These are phyloP conservation scores for Trichosanthes cucumerina DNA, from an alignment of 306 rosid species.

Conservation along the genomic window DNA sequence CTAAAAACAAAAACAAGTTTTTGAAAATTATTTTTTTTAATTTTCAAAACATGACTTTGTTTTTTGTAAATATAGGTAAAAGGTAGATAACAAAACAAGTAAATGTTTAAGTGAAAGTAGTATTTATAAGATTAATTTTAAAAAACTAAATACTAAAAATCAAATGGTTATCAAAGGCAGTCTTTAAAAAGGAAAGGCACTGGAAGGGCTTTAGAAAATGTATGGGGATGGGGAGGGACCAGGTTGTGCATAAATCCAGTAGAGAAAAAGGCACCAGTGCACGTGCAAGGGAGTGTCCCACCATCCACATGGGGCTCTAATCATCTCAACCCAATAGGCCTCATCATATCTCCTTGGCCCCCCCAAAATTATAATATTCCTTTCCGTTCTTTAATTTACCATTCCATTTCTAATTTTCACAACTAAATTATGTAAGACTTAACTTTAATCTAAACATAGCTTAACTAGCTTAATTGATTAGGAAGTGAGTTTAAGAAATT, in stretches of 20 bases:
- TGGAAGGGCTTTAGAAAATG: not conserved
- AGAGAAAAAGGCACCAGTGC: constrained; percentile 31
- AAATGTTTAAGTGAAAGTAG: no score
- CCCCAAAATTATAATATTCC: constrained; percentile 3
- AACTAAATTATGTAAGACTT: not conserved
- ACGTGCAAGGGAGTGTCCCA: constrained; percentile 76
- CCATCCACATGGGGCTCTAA: constrained; percentile 64
- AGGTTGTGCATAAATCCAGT: constrained; percentile 27
- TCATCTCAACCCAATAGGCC: constrained; percentile 23
- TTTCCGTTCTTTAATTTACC: not conserved
- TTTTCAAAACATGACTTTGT: no score
- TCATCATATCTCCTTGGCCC: constrained; percentile 34
- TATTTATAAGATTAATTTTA: no score
- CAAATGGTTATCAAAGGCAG: no score
- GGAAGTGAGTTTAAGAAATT: not conserved
- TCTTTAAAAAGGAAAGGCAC: not conserved
- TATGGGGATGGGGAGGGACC: constrained; percentile 6
- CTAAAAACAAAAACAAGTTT: no score
- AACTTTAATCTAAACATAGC: not conserved
- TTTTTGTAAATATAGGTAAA: no score
- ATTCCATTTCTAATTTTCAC: not conserved
- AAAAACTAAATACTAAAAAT: no score
- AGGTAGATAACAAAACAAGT: no score
- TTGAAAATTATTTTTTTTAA: no score
- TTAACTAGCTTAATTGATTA: no score